Percentiles rank a stretch among this genome's conserved stretches.
phyloP scores from a whole-genome alignment of 106 monocot species.

The Apostasia shenzhenica region DNA sequence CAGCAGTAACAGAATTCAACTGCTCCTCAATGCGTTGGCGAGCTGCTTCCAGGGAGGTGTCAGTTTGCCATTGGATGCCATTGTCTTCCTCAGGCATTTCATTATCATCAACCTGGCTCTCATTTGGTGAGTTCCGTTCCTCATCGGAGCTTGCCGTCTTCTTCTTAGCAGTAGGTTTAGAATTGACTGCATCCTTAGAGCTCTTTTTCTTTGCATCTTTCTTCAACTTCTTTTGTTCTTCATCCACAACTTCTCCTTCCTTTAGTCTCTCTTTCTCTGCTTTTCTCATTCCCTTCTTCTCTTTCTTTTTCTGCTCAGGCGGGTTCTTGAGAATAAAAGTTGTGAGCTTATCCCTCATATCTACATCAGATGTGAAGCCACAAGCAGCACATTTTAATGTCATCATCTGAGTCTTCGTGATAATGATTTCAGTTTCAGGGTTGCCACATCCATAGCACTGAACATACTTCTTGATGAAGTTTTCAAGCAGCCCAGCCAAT shows the following conservation, averaged over 20 bases:
- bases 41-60: constrained; percentile 65
- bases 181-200: not conserved
- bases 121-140: constrained; percentile 39
- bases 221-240: constrained; percentile 71
- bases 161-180: constrained; percentile 23
- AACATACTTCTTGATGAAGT: constrained; percentile 79
- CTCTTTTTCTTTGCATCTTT: constrained; percentile 48
- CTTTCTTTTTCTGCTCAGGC: constrained; percentile 70
- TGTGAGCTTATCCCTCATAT: constrained; percentile 77
- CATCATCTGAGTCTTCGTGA: constrained; percentile 68
- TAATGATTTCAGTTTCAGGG: constrained; percentile 69
- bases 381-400: constrained; percentile 82
- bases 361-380: constrained; percentile 68
- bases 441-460: constrained; percentile 84
- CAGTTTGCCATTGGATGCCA: constrained; percentile 73
- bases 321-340: constrained; percentile 73
- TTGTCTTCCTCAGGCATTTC: constrained; percentile 19
- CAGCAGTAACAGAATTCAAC: constrained; percentile 58
- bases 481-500: constrained; percentile 67
- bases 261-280: constrained; percentile 78
- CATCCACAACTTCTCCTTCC: constrained; percentile 77
- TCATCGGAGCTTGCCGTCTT: constrained; percentile 33
- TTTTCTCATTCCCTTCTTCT: constrained; percentile 72
- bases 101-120: constrained; percentile 38
- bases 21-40: constrained; percentile 61